phyloP scores from a whole-genome alignment of 306 rosid species.

The Cucumis hystrix region DNA sequence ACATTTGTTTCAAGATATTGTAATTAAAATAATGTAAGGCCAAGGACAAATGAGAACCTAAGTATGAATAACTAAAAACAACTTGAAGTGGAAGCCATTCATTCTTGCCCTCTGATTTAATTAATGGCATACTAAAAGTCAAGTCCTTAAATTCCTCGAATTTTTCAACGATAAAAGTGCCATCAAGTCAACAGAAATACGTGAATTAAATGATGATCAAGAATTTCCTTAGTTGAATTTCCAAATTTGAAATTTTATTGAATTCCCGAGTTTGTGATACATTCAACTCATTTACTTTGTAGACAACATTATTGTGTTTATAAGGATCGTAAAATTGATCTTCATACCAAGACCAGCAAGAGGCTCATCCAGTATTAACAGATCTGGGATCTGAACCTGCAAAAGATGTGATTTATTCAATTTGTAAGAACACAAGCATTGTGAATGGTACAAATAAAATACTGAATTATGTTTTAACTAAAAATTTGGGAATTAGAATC shows the following conservation, averaged over 20 bases:
- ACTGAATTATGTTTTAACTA: not conserved
- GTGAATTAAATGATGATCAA: not conserved
- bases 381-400: conserved; percentile 84
- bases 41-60: not conserved
- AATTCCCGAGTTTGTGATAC: not conserved
- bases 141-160: not conserved
- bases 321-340: conserved; percentile 5
- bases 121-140: not conserved
- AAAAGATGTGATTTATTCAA: conserved; percentile 6
- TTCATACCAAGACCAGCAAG: conserved; percentile 90
- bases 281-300: not conserved
- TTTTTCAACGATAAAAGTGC: not conserved
- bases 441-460: not conserved
- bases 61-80: not conserved
- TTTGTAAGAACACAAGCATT: not conserved
- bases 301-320: not conserved
- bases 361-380: conserved; percentile 89
- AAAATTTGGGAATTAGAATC: not conserved
- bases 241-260: not conserved
- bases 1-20: not conserved
- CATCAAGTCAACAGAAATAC: not conserved
- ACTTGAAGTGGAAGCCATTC: not conserved
- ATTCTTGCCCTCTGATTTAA: not conserved
- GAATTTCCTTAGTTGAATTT: not conserved
- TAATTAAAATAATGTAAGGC: not conserved